Conservation (phyloP, 805 yeast genomes). For the Spathaspora arborariae region DNA sequence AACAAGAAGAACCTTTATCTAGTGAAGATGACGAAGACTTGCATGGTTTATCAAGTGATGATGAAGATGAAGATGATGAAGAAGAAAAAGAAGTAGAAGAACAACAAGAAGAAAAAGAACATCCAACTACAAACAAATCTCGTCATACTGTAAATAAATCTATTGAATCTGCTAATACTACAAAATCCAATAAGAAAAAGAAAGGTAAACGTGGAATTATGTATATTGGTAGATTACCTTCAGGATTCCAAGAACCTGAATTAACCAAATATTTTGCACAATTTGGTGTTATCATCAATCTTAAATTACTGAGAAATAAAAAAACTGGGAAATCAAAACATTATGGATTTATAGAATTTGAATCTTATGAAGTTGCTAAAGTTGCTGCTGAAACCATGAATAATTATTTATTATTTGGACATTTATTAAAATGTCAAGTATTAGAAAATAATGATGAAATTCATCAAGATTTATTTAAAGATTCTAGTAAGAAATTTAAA, state of each 20-base stretch:
- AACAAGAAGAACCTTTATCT: slow-evolving; percentile 17
- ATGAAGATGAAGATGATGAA: slow-evolving; percentile 21
- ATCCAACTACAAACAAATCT: slow-evolving; percentile 7
- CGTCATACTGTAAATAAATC: slow-evolving; percentile 22
- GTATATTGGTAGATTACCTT: slow-evolving; percentile 89
- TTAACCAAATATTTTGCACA: slow-evolving; percentile 79
- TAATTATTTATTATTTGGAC: slow-evolving; percentile 86
- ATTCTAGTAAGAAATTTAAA: slow-evolving; percentile 52
- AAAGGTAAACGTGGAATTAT: slow-evolving; percentile 56
- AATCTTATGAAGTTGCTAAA: slow-evolving; percentile 68
- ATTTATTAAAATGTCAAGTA: slow-evolving; percentile 61
- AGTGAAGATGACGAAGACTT: slow-evolving; percentile 20
- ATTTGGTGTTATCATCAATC: slow-evolving; percentile 79
- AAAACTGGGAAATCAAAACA: slow-evolving; percentile 89
- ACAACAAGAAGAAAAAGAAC: slow-evolving; percentile 1
- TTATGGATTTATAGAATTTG: slow-evolving; percentile 86
- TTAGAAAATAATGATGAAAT: slow-evolving; percentile 51
- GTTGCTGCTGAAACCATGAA: slow-evolving; percentile 95
- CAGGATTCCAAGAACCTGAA: slow-evolving; percentile 84
- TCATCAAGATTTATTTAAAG: slow-evolving; percentile 56
- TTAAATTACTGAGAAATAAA: slow-evolving; percentile 83
- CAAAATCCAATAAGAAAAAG: slow-evolving; percentile 8
- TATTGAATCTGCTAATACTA: slow-evolving; percentile 7
- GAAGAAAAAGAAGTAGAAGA: slow-evolving; percentile 18
- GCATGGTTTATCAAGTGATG: slow-evolving; percentile 10